Conservation (phyloP, 2,329 filamentous ascomycete species). For the Colletotrichum sp. region DNA sequence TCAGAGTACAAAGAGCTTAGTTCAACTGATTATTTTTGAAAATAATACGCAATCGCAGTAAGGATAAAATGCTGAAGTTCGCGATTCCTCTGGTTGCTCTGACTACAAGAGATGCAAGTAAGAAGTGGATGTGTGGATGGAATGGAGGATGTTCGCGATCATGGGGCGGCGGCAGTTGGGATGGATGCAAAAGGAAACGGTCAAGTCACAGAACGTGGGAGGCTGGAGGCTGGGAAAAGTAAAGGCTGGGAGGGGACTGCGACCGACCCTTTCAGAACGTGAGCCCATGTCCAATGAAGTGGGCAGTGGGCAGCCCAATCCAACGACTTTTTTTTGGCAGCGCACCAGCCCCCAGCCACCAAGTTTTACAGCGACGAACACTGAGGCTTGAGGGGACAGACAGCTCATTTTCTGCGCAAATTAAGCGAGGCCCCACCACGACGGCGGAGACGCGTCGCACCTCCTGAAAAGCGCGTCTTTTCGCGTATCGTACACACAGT, state of each 20-base stretch:
- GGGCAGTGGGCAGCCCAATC: background rate
- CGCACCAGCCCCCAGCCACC: conserved; percentile 19
- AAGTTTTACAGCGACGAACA: conserved; percentile 1
- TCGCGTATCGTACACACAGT: conserved; percentile 12
- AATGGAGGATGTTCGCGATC: conserved; percentile 13
- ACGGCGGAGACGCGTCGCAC: background rate
- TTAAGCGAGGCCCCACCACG: conserved; percentile 17
- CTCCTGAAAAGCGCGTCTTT: conserved; percentile 17
- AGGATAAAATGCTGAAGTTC: background rate
- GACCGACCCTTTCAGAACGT: background rate
- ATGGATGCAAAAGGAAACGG: conserved; percentile 16
- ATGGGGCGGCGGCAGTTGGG: conserved; percentile 13
- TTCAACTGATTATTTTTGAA: background rate
- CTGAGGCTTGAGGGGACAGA: conserved; percentile 1
- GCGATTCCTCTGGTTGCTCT: conserved; percentile 16
- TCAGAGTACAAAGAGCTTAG: background rate
- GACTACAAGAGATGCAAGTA: conserved; percentile 19
- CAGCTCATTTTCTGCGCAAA: background rate
- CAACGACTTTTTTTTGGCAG: background rate
- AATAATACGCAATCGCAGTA: background rate
- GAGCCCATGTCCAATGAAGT: background rate
- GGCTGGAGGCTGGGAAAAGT: conserved; percentile 19
- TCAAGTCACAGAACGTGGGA: conserved; percentile 13
- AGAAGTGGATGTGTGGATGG: conserved; percentile 21
- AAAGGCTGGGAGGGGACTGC: conserved; percentile 5